phyloP scores from a whole-genome alignment of 495 filamentous ascomycete species.

The Stereocaulon alpinum region DNA sequence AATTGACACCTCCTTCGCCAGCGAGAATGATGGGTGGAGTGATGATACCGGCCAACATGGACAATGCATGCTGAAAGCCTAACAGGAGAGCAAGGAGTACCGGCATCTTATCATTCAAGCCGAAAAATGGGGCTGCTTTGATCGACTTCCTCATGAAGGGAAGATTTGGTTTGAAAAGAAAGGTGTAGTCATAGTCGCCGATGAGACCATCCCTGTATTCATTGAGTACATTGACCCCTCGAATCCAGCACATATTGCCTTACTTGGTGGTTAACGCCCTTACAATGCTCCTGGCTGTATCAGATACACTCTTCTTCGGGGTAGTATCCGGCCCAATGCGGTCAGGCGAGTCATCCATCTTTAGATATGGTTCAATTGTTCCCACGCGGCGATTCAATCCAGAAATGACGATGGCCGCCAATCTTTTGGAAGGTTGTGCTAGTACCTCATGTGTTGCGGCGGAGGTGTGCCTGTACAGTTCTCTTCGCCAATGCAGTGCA shows the following conservation, averaged over 20 bases:
- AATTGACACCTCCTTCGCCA: conserved; percentile 53
- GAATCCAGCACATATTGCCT: not conserved
- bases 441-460: conserved; percentile 1
- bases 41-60: conserved; percentile 64
- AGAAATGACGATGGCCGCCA: conserved; percentile 5
- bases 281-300: conserved; percentile 29
- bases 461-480: not conserved
- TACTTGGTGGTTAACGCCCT: conserved; percentile 43
- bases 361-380: not conserved
- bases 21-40: conserved; percentile 72
- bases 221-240: not conserved
- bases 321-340: conserved; percentile 39
- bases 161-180: conserved; percentile 66
- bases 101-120: conserved; percentile 73
- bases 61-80: conserved; percentile 59
- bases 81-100: conserved; percentile 64
- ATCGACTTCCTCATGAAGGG: conserved; percentile 66
- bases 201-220: conserved; percentile 53
- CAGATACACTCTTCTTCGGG: conserved; percentile 32
- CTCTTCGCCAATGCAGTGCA: not conserved
- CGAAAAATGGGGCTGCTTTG: conserved; percentile 71
- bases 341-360: conserved; percentile 31
- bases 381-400: not conserved
- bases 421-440: conserved; percentile 3
- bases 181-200: conserved; percentile 78